These are phyloP conservation scores for Ceratopteris richardii DNA, from an alignment of 75 land plant genomes.

Conservation along the genomic window DNA sequence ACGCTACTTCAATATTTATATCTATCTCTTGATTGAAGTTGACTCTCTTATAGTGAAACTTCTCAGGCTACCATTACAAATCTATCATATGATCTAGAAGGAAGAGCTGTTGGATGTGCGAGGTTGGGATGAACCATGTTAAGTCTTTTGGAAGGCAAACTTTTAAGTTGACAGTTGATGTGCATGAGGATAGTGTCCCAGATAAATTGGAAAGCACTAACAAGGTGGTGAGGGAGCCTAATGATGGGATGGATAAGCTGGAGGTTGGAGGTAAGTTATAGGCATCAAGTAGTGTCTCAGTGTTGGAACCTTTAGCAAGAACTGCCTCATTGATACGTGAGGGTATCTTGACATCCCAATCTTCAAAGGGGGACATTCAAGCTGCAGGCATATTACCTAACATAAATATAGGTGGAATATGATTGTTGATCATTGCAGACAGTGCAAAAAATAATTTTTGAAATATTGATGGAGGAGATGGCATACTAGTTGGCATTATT, in stretches of 20 bases:
- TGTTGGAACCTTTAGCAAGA: not conserved
- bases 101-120: too few relatives aligned
- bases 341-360: not conserved
- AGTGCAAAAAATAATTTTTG: constrained; percentile 82
- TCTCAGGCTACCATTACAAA: too few relatives aligned
- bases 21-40: too few relatives aligned
- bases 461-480: constrained; percentile 81
- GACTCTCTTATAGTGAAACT: too few relatives aligned
- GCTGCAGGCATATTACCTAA: constrained; percentile 9
- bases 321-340: not conserved
- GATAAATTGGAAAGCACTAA: not conserved
- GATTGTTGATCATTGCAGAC: constrained; percentile 77
- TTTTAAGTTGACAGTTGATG: not conserved
- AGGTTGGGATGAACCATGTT: constrained; percentile 6
- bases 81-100: too few relatives aligned
- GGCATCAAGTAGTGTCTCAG: not conserved
- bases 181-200: not conserved
- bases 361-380: not conserved
- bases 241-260: not conserved
- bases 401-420: constrained; percentile 79
- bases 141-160: constrained; percentile 6
- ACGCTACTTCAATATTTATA: too few relatives aligned
- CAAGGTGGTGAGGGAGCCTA: not conserved
- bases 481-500: constrained; percentile 77
- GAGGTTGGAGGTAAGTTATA: not conserved